A percentile compares a stretch with the other conserved stretches of the same genome.
These are phyloP conservation scores for Acorus gramineus DNA, from an alignment of 106 monocot species.

Conservation along the genomic window DNA sequence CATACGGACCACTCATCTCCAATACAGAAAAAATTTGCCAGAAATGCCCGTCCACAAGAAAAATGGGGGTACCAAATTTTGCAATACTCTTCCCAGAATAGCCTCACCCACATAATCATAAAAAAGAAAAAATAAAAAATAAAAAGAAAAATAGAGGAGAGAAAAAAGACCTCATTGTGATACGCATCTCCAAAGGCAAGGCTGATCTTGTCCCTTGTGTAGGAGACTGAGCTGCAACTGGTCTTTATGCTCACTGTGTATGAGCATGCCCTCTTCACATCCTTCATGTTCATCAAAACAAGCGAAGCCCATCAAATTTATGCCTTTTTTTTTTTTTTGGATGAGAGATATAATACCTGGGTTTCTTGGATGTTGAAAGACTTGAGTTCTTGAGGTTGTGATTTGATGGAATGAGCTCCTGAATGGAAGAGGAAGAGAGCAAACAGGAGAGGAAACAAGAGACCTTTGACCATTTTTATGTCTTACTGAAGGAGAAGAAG, in stretches of 20 bases:
- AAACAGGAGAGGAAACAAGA: slow-evolving; percentile 3
- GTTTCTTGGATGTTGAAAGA: slow-evolving; percentile 15
- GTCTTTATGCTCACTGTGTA: slow-evolving; percentile 81
- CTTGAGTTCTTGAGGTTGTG: slow-evolving; percentile 14
- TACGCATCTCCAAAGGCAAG: slow-evolving; percentile 72
- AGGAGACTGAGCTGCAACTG: slow-evolving; percentile 58
- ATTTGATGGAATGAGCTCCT: slow-evolving; percentile 3
- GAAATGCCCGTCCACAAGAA: too few species aligned
- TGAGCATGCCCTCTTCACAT: slow-evolving; percentile 20
- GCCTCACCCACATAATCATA: not conserved
- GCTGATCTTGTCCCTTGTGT: slow-evolving; percentile 58
- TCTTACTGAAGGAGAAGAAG: not conserved
- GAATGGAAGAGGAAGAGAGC: not conserved
- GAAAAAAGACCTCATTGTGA: slow-evolving; percentile 47
- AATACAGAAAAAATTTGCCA: too few species aligned
- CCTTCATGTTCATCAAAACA: not conserved
- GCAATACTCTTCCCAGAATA: too few species aligned
- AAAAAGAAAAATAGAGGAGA: too few species aligned
- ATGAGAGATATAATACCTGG: slow-evolving; percentile 5
- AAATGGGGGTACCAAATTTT: too few species aligned
- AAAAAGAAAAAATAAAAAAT: not conserved
- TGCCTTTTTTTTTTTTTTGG: not conserved
- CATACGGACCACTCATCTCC: too few species aligned
- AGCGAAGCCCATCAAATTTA: not conserved
- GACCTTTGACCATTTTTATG: too few species aligned